Evolutionary conservation across 2,329 filamentous ascomycete species (phyloP), one percentile per base, ranked within the genome.

Genomic region (Tolypocladium endophyticum): DNA sequence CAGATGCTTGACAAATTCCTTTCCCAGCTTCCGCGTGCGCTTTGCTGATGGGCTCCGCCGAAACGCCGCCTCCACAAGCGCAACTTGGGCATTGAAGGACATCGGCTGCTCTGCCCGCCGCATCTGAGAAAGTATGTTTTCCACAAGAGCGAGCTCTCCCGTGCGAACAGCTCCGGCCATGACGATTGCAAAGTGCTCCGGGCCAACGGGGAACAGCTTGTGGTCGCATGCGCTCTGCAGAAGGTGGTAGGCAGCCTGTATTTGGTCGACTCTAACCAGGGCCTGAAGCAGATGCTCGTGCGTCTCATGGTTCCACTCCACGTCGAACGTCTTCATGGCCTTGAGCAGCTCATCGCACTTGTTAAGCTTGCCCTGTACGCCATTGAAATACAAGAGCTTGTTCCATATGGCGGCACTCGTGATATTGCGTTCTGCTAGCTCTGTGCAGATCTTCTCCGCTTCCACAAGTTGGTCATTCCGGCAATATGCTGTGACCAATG

Each of bases 361-460:
- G n/a, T 68, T 69, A 8, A 84, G 70, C 58, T 80, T 77, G 59
- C 87, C 82, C 8, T 82, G 79, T 59, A 83, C 75, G 8, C 89
- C 89, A 70, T 91, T 81, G 61, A 87, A 83, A 59, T 81, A 79
- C 5, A 97, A 76, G 38, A 97, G 74, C 58, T 84, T 79, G 68
- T 97, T 96, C 89, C 90, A 97, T 68, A 91, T 83, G 38, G 79
- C 76, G 2, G 86, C 86, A 28, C 72, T 73, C 1, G 79, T 76
- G 1, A 84, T 79, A 23, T 77, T 74, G 62, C 79, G 76, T 16
- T 73, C 72, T 28, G 86, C 76, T 38, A 85, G 80, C 53, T 81
- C 80, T 56, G 81, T 57, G 53, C 72, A 74, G 33, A 77, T 67
- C n/a, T 64, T 66, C 60, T 75, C 69, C 0, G 75, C 76, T 43